Percentiles rank a stretch among this genome's conserved stretches.
Evolutionary conservation across 345 rosid genomes (phyloP).

Genomic region (Fremontodendron californicum): DNA sequence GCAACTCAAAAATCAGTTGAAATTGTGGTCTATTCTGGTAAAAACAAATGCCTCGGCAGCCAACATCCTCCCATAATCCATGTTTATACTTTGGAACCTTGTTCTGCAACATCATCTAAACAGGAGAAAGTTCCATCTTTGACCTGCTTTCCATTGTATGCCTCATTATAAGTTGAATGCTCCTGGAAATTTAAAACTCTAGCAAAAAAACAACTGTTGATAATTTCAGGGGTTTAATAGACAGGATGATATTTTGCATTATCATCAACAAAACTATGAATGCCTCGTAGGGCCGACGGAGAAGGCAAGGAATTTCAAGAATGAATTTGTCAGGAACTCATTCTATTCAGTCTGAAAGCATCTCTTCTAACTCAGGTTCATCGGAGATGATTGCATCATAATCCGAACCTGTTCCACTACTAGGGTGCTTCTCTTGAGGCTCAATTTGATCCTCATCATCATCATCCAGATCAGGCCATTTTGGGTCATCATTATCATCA

Average conservation of each 20-base stretch:
- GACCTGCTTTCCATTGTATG: background rate
- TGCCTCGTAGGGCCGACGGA: background rate
- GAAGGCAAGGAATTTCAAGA: background rate
- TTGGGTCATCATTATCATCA: slow-evolving; percentile 53
- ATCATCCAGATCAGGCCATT: slow-evolving; percentile 58
- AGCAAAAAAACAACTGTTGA: background rate
- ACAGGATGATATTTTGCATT: slow-evolving; percentile 8
- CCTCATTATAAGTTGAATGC: background rate
- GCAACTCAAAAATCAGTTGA: no score
- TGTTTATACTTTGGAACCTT: background rate
- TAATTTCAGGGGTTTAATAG: slow-evolving; percentile 9
- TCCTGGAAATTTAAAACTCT: slow-evolving; percentile 1
- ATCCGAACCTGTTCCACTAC: slow-evolving; percentile 51
- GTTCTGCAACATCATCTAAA: background rate
- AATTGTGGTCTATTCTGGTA: no score
- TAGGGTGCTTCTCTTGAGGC: slow-evolving; percentile 34
- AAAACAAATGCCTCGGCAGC: background rate
- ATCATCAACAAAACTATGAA: slow-evolving; percentile 4
- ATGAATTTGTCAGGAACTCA: background rate
- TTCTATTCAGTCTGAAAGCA: slow-evolving; percentile 64
- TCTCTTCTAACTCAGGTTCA: slow-evolving; percentile 79
- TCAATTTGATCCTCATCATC: slow-evolving; percentile 59
- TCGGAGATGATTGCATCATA: slow-evolving; percentile 51
- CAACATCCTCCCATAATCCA: background rate
- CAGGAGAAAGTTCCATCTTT: background rate